Conservation (phyloP, 2,329 filamentous ascomycete species). For the Claviceps spartinae region DNA sequence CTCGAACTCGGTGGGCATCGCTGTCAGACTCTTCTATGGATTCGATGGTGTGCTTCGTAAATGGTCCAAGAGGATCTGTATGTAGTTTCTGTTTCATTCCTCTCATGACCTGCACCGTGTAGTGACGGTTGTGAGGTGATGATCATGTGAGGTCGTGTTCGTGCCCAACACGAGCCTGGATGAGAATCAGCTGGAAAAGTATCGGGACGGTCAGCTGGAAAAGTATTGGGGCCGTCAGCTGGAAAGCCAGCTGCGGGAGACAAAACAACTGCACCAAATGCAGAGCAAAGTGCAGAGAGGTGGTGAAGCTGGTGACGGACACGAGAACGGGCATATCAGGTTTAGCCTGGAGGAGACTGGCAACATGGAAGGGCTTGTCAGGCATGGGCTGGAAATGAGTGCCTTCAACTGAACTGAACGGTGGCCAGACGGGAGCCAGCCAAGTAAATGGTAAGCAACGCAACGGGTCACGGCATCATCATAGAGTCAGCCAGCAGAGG, state of each 20-base stretch:
- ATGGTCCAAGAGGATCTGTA: conserved; percentile 23
- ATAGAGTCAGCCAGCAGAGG: conserved; percentile 1
- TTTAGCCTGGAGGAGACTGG: neutral
- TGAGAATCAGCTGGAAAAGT: neutral
- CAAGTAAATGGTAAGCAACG: neutral
- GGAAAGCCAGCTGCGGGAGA: neutral
- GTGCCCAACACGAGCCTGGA: neutral
- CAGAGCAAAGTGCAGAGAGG: neutral
- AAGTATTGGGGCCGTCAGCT: neutral
- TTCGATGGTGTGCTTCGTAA: conserved; percentile 16
- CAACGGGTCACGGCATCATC: neutral
- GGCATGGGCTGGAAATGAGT: neutral
- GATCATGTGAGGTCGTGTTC: neutral
- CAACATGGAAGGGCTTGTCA: neutral
- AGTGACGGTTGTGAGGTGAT: neutral
- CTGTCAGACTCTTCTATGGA: neutral
- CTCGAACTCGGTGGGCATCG: neutral
- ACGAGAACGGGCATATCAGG: neutral
- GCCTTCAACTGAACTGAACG: neutral
- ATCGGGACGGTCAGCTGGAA: neutral
- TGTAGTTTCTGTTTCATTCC: conserved; percentile 15
- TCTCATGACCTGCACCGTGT: conserved; percentile 3
- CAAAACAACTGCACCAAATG: neutral
- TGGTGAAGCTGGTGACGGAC: neutral
- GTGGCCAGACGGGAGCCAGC: neutral